These are phyloP conservation scores for Selenicereus undatus DNA, from an alignment of 148 eudicot species.

Conservation along the genomic window DNA sequence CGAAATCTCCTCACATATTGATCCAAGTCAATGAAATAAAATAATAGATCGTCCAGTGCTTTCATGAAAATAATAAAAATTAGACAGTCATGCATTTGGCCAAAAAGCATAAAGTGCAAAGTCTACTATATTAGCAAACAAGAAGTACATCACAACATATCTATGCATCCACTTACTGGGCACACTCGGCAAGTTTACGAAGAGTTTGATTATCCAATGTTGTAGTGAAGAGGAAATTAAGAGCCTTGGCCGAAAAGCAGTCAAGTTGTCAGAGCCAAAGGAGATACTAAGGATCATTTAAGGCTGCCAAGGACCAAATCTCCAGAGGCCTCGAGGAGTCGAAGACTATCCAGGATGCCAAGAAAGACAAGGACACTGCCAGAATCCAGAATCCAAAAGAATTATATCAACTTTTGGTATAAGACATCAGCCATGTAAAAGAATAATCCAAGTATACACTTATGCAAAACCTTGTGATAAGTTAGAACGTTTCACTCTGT, in stretches of 20 bases:
- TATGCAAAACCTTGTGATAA: not conserved
- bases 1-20: too few species aligned
- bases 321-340: too few species aligned
- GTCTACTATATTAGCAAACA: not conserved
- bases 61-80: not conserved
- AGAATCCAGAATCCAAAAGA: conserved; percentile 15
- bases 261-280: too few species aligned
- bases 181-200: conserved; percentile 92
- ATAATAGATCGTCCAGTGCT: too few species aligned
- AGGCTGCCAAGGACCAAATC: too few species aligned
- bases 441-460: not conserved
- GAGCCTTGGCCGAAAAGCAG: too few species aligned
- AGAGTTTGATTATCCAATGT: conserved; percentile 95
- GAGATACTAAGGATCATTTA: too few species aligned
- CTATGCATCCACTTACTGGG: conserved; percentile 64
- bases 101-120: not conserved
- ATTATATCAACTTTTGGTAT: not conserved
- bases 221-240: too few species aligned
- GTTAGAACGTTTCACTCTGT: not conserved
- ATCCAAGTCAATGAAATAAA: too few species aligned
- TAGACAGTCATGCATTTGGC: not conserved
- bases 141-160: not conserved
- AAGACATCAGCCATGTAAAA: too few species aligned
- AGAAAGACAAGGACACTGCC: too few species aligned
- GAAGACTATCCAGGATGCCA: too few species aligned